Conservation (phyloP, 2,329 filamentous ascomycete species). For the Mycosphaerelloides madeirae region DNA sequence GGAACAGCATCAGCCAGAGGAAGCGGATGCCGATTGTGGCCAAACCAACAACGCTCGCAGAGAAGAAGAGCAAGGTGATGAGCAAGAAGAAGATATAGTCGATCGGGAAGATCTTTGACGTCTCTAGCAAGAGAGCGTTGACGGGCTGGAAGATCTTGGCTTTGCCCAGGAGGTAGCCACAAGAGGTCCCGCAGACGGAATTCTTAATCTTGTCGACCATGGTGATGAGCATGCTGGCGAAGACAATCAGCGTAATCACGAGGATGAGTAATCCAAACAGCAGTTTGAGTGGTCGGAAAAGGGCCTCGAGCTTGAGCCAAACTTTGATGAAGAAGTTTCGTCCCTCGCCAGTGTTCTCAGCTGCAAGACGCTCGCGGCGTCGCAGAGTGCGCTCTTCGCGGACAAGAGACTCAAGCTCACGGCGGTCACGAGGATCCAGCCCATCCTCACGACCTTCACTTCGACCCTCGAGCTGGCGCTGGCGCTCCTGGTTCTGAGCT, state of each 20-base stretch:
- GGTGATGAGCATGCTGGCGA: constrained; percentile 90
- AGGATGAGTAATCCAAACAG: constrained; percentile 76
- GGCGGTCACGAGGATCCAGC: constrained; percentile 76
- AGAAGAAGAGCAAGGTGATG: constrained; percentile 81
- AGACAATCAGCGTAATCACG: constrained; percentile 68
- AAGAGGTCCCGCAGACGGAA: constrained; percentile 82
- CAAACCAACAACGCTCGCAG: constrained; percentile 79
- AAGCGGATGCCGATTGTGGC: constrained; percentile 88
- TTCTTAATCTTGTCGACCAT: constrained; percentile 95
- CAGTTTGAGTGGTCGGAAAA: constrained; percentile 85
- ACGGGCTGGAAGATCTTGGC: constrained; percentile 93
- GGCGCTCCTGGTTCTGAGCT: constrained; percentile 82
- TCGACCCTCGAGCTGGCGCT: constrained; percentile 83
- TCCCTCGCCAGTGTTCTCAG: constrained; percentile 75
- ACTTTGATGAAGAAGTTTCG: constrained; percentile 65
- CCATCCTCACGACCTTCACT: constrained; percentile 69
- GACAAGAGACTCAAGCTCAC: constrained; percentile 79
- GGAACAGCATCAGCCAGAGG: constrained; percentile 90
- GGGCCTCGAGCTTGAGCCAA: constrained; percentile 75
- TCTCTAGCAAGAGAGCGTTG: constrained; percentile 81
- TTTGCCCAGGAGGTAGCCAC: constrained; percentile 83
- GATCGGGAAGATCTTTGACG: constrained; percentile 78
- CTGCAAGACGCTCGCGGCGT: constrained; percentile 79
- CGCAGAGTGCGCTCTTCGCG: constrained; percentile 90
- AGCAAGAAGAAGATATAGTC: constrained; percentile 89